A percentile compares a stretch with the other conserved stretches of the same genome.
Conservation (phyloP, 176 grass and related monocot genomes). For the Guadua angustifolia region DNA sequence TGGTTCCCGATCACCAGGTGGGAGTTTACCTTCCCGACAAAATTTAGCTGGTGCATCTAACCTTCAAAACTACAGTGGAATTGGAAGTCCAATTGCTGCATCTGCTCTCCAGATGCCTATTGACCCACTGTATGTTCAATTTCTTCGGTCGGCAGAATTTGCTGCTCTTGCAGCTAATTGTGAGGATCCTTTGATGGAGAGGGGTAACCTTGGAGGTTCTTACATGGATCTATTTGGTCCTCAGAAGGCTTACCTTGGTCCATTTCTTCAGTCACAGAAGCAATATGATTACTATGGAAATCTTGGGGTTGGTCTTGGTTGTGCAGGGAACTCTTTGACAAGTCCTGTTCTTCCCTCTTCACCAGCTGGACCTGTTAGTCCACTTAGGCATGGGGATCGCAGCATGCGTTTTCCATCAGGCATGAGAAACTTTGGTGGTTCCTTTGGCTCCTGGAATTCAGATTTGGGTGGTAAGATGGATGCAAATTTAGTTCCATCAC, state of each 20-base stretch:
- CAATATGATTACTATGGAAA: slow-evolving; percentile 66
- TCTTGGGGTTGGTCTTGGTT: slow-evolving; percentile 56
- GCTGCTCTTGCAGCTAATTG: slow-evolving; percentile 56
- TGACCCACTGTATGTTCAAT: slow-evolving; percentile 64
- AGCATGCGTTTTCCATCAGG: slow-evolving; percentile 58
- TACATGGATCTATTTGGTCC: slow-evolving; percentile 63
- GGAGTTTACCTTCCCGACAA: slow-evolving; percentile 50
- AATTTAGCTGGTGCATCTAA: slow-evolving; percentile 58
- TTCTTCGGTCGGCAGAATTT: slow-evolving; percentile 39
- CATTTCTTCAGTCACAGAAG: slow-evolving; percentile 67
- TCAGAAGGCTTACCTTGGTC: slow-evolving; percentile 58
- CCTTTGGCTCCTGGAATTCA: slow-evolving; percentile 62
- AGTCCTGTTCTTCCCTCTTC: slow-evolving; percentile 63
- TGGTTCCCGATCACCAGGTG: slow-evolving; percentile 56
- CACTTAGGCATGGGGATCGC: slow-evolving; percentile 60
- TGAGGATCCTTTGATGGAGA: slow-evolving; percentile 55
- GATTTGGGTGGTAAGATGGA: slow-evolving; percentile 56
- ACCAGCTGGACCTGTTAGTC: slow-evolving; percentile 57
- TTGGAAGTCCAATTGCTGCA: slow-evolving; percentile 55
- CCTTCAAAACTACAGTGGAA: slow-evolving; percentile 58
- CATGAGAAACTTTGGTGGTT: slow-evolving; percentile 60
- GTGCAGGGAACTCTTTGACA: slow-evolving; percentile 50
- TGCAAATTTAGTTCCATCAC: slow-evolving; percentile 56
- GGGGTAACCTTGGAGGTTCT: slow-evolving; percentile 46
- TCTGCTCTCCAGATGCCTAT: slow-evolving; percentile 54